phyloP scores from a whole-genome alignment of 1,139 yeast genomes.

The Suhomyces guaymorum region DNA sequence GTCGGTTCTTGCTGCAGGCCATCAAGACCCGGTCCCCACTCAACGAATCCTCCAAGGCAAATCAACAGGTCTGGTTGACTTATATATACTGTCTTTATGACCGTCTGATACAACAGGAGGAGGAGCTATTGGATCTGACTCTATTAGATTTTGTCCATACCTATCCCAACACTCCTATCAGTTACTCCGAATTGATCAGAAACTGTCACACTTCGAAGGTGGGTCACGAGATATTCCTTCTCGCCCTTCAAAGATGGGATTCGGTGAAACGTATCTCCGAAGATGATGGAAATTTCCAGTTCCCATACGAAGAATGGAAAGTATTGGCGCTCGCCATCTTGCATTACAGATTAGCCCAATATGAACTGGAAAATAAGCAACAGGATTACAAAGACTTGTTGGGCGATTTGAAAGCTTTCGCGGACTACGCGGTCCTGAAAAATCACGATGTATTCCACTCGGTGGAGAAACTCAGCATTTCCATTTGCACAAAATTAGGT shows the following conservation, averaged over 20 bases:
- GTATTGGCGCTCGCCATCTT: slow-evolving; percentile 32
- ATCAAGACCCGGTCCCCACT: slow-evolving; percentile 7
- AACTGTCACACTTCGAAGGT: slow-evolving; percentile 20
- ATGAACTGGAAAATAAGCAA: slow-evolving; percentile 6
- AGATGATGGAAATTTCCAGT: slow-evolving; percentile 5
- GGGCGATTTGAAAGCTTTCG: slow-evolving; percentile 14
- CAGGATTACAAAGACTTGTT: slow-evolving; percentile 12
- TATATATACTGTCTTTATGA: slow-evolving; percentile 28
- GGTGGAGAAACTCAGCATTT: slow-evolving; percentile 42
- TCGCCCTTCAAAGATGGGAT: slow-evolving; percentile 13
- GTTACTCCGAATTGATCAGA: slow-evolving; percentile 34
- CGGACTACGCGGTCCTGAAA: slow-evolving; percentile 24
- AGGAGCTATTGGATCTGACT: slow-evolving; percentile 15
- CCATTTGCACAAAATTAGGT: slow-evolving; percentile 28
- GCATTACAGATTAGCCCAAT: slow-evolving; percentile 16
- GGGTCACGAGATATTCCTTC: slow-evolving; percentile 11
- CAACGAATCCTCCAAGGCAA: slow-evolving; percentile 5
- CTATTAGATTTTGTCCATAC: slow-evolving; percentile 23
- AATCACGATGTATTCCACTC: slow-evolving; percentile 40
- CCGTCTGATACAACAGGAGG: slow-evolving; percentile 8
- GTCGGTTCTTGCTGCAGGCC: slow-evolving; percentile 4
- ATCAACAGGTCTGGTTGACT: slow-evolving; percentile 34
- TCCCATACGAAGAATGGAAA: slow-evolving; percentile 38
- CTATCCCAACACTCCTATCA: slow-evolving; percentile 25
- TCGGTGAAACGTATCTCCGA: neutral